Conservation (phyloP, 2,329 filamentous ascomycete species). For the Ploettnerulaceae sp. region DNA sequence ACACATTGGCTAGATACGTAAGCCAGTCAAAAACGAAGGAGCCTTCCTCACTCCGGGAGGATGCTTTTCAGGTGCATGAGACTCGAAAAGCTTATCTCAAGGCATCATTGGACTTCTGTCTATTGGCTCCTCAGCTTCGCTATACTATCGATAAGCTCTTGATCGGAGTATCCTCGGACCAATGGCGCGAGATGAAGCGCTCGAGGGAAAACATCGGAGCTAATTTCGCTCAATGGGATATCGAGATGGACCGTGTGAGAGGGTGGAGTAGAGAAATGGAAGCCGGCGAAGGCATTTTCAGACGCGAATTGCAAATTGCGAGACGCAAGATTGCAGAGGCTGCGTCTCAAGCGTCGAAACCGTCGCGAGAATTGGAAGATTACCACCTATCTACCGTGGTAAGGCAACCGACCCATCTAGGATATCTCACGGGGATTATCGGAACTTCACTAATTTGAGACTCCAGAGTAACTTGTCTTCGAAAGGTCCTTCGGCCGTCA, state of each 20-base stretch:
- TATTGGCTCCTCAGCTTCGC: conserved; percentile 79
- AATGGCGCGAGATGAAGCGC: conserved; percentile 80
- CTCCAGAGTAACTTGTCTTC: conserved; percentile 66
- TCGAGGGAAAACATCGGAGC: conserved; percentile 60
- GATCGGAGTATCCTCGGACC: conserved; percentile 76
- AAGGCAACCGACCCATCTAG: too few relatives aligned
- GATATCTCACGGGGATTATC: not conserved
- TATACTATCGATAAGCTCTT: conserved; percentile 80
- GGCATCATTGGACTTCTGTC: conserved; percentile 88
- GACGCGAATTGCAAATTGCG: conserved; percentile 72
- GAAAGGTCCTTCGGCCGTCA: conserved; percentile 55
- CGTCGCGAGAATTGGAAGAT: conserved; percentile 87
- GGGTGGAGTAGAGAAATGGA: conserved; percentile 97
- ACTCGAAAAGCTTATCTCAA: conserved; percentile 85
- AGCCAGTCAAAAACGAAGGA: conserved; percentile 90
- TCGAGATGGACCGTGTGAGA: conserved; percentile 85
- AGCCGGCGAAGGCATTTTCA: conserved; percentile 76
- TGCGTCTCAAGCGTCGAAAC: conserved; percentile 65
- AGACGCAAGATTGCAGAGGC: conserved; percentile 77
- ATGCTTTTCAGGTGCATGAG: conserved; percentile 94
- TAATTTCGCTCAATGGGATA: conserved; percentile 60
- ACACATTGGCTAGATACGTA: conserved; percentile 74
- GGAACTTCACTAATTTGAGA: not conserved
- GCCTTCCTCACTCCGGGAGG: conserved; percentile 82
- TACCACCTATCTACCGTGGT: conserved; percentile 84